These are phyloP conservation scores for Leptographium galeiforme DNA, from an alignment of 2,329 filamentous ascomycete genomes.

Conservation along the genomic window DNA sequence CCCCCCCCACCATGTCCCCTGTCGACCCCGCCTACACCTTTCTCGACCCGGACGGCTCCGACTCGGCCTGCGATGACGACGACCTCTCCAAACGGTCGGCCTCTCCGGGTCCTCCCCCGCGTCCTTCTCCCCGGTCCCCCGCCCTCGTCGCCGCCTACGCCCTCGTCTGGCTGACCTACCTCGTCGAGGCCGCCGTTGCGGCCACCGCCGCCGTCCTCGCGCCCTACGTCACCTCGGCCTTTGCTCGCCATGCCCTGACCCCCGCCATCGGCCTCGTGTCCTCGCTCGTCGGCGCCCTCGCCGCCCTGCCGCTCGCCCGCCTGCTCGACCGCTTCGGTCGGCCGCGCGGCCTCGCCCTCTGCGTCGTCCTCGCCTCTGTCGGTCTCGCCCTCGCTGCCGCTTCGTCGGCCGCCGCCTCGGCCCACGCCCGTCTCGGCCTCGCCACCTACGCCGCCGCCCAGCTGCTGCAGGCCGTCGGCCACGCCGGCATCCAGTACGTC, in stretches of 20 bases:
- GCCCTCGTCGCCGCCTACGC: slow-evolving; percentile 25
- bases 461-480: slow-evolving; percentile 31
- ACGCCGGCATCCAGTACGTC: slow-evolving; percentile 44
- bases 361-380: slow-evolving; percentile 32
- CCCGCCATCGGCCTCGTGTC: slow-evolving; percentile 8
- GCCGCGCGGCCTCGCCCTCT: slow-evolving; percentile 38
- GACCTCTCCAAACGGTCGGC: no score
- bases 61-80: no score
- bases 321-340: slow-evolving; percentile 46
- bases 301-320: slow-evolving; percentile 44
- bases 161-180: slow-evolving; percentile 25
- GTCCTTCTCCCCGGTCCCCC: neutral
- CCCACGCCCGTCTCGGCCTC: slow-evolving; percentile 15
- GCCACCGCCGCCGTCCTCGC: slow-evolving; percentile 15
- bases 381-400: slow-evolving; percentile 45
- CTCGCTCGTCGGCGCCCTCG: slow-evolving; percentile 31
- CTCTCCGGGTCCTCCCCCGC: no score
- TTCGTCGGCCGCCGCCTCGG: slow-evolving; percentile 13
- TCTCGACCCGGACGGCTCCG: no score
- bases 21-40: no score
- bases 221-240: slow-evolving; percentile 9
- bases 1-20: no score
- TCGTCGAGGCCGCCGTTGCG: slow-evolving; percentile 14
- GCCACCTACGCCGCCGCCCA: slow-evolving; percentile 32
- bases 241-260: slow-evolving; percentile 10